These are phyloP conservation scores for Penicillium sp. DNA, from an alignment of 2,329 filamentous ascomycete species.

Conservation along the genomic window DNA sequence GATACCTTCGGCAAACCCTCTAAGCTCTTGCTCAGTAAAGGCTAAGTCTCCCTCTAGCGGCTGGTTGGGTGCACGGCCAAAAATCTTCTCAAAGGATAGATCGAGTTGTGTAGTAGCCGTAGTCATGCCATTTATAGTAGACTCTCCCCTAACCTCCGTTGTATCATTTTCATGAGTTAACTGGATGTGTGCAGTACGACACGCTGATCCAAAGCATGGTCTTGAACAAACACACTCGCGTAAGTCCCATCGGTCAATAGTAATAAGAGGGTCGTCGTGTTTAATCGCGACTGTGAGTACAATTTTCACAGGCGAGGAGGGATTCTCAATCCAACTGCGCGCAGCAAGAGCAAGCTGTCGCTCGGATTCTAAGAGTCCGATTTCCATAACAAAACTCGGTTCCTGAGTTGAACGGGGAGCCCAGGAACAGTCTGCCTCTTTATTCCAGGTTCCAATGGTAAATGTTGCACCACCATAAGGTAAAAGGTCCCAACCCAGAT, in stretches of 20 bases:
- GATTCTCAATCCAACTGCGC: constrained; percentile 22
- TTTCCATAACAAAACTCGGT: constrained; percentile 23
- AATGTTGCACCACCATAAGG: constrained; percentile 21
- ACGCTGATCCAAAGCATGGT: constrained; percentile 18
- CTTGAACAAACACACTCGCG: constrained; percentile 15
- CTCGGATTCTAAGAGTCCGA: constrained; percentile 22
- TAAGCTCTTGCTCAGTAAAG: too few species aligned
- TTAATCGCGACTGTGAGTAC: constrained; percentile 25
- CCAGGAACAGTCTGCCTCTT: constrained; percentile 26
- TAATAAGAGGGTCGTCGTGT: constrained; percentile 18
- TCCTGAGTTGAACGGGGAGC: constrained; percentile 15
- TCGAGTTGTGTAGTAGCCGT: constrained; percentile 20
- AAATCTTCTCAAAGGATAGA: too few species aligned
- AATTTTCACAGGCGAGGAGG: constrained; percentile 21
- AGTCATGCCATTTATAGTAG: constrained; percentile 19
- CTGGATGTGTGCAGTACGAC: constrained; percentile 19
- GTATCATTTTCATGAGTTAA: constrained; percentile 22
- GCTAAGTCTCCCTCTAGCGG: too few species aligned
- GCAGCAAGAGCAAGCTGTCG: constrained; percentile 23
- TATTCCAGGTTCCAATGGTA: constrained; percentile 24
- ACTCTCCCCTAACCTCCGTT: constrained; percentile 22
- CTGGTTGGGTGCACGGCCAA: too few species aligned
- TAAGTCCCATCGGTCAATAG: constrained; percentile 21
- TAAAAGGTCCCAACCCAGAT: constrained; percentile 14
- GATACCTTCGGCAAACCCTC: too few species aligned